A percentile compares a stretch with the other conserved stretches of the same genome.
Evolutionary conservation across 495 filamentous ascomycete species (phyloP).

Genomic region (Penicillium lividum): DNA sequence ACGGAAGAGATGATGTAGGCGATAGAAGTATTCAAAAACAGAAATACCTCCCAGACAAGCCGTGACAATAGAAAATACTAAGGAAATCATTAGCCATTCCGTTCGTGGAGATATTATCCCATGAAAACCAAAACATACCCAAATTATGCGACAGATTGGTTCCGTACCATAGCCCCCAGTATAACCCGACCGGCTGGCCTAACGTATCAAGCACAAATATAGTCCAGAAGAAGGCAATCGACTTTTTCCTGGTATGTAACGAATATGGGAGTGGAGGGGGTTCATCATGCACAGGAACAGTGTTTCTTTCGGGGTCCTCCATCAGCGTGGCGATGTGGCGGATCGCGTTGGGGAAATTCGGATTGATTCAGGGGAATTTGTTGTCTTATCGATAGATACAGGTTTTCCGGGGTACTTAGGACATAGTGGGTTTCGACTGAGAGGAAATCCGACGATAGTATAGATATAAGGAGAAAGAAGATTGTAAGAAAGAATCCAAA

Average conservation of each 20-base stretch:
- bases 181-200: conserved; percentile 56
- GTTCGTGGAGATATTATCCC: background rate
- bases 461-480: background rate
- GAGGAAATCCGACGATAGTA: background rate
- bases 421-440: conserved; percentile 2
- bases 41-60: conserved; percentile 57
- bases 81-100: conserved; percentile 11
- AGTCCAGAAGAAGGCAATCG: conserved; percentile 59
- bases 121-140: conserved; percentile 35
- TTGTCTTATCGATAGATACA: background rate
- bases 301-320: conserved; percentile 23
- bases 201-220: conserved; percentile 56
- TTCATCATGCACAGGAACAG: conserved; percentile 16
- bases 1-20: conserved; percentile 44
- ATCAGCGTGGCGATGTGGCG: conserved; percentile 31
- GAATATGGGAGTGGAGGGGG: conserved; percentile 60
- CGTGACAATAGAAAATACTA: conserved; percentile 62
- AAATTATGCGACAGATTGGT: conserved; percentile 56
- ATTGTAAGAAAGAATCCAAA: background rate
- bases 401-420: background rate
- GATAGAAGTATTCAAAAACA: conserved; percentile 59
- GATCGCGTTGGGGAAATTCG: conserved; percentile 5
- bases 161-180: conserved; percentile 58
- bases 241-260: conserved; percentile 52
- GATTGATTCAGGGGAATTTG: background rate